phyloP scores from a whole-genome alignment of 2,329 filamentous ascomycete genomes.

The Zalaria obscura region DNA sequence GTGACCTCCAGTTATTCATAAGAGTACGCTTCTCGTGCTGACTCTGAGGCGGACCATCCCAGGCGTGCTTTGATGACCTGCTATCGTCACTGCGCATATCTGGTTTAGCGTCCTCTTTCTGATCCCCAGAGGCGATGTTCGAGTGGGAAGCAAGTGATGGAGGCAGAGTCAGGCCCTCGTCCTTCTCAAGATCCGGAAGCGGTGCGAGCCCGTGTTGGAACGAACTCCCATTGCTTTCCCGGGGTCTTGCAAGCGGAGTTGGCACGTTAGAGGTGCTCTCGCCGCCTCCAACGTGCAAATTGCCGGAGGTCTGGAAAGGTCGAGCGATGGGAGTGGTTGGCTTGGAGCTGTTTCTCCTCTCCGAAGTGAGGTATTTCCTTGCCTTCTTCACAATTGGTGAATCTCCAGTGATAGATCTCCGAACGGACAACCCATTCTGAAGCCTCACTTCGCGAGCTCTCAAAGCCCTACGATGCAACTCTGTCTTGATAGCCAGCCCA shows the following conservation, averaged over 20 bases:
- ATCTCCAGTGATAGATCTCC: conserved; percentile 2
- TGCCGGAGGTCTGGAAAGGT: conserved; percentile 5
- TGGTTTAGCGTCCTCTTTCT: background rate
- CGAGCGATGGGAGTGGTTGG: conserved; percentile 7
- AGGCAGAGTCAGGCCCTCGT: conserved; percentile 11
- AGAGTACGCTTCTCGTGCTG: conserved; percentile 1
- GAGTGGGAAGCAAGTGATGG: conserved; percentile 10
- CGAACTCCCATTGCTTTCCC: conserved; percentile 14
- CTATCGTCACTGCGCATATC: background rate
- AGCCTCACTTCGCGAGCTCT: conserved; percentile 2
- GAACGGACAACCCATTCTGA: background rate
- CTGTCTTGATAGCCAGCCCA: conserved; percentile 34
- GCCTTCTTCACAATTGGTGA: conserved; percentile 4
- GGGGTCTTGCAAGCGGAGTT: conserved; percentile 36
- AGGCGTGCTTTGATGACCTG: conserved; percentile 2
- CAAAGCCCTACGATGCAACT: conserved; percentile 24
- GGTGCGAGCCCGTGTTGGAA: background rate
- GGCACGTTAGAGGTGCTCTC: conserved; percentile 39
- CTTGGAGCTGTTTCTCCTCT: conserved; percentile 6
- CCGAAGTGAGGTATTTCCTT: conserved; percentile 2
- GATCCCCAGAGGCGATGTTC: conserved; percentile 2
- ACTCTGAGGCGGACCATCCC: conserved; percentile 3
- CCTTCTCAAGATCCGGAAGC: conserved; percentile 8
- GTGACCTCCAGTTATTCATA: conserved; percentile 11
- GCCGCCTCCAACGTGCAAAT: conserved; percentile 3